A percentile compares a stretch with the other conserved stretches of the same genome.
Conservation (phyloP, 2,329 filamentous ascomycete species). For the Fusarium chaquense region DNA sequence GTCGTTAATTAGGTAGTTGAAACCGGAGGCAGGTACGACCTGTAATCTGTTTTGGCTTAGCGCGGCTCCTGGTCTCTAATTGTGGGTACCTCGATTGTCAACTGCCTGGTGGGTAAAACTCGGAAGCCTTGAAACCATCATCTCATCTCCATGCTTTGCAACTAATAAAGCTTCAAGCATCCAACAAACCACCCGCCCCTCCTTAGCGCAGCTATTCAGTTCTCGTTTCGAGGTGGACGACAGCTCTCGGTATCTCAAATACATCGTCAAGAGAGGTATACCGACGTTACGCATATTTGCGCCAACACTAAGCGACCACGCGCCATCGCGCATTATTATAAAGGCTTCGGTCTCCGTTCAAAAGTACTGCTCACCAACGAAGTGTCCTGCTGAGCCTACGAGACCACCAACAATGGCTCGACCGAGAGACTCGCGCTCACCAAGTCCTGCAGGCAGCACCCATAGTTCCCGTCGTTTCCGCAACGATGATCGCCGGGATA, state of each 20-base stretch:
- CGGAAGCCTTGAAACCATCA: constrained; percentile 28
- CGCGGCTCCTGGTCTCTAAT: constrained; percentile 15
- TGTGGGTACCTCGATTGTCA: constrained; percentile 1
- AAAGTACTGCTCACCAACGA: constrained; percentile 57
- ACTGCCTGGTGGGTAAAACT: constrained; percentile 17
- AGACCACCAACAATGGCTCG: constrained; percentile 67
- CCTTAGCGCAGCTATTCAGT: constrained; percentile 16
- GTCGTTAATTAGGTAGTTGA: background rate
- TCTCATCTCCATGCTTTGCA: constrained; percentile 20
- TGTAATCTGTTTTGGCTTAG: constrained; percentile 38
- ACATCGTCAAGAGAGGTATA: background rate
- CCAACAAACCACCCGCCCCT: constrained; percentile 19
- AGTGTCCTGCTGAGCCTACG: constrained; percentile 58
- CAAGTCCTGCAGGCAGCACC: constrained; percentile 91
- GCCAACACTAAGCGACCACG: constrained; percentile 24
- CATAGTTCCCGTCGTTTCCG: constrained; percentile 76
- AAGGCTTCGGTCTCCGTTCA: constrained; percentile 41
- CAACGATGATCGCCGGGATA: constrained; percentile 69
- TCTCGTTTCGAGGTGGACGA: constrained; percentile 6
- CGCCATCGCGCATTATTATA: constrained; percentile 37
- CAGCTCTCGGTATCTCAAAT: background rate
- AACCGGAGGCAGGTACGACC: constrained; percentile 29
- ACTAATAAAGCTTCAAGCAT: constrained; percentile 28
- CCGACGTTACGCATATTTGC: constrained; percentile 12
- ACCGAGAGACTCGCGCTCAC: constrained; percentile 82